Evolutionary conservation across 495 filamentous ascomycete species (phyloP), one percentile per base, ranked within the genome.

Genomic region (Penicillium canescens): DNA sequence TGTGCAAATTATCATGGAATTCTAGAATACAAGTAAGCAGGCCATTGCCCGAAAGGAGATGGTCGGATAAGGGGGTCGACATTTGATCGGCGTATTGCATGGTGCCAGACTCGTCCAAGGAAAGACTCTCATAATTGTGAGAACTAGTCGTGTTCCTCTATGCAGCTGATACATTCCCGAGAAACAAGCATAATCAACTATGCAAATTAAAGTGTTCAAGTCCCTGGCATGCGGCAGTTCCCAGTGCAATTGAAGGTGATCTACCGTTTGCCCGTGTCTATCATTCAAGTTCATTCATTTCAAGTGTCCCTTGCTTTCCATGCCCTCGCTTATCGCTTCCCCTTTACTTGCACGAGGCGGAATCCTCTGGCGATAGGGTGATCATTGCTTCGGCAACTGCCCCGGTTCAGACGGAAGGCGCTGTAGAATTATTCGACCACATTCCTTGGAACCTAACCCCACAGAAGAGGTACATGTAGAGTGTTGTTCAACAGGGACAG

Each of bases 251-350:
- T 31, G 28, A 31, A 31, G 28, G 59, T 37, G 53, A 65, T 59
- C 50, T 59, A 28, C 59, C 33, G 51, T 46, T 54, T 33, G 44
- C 35, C 28, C 11, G 40, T 61, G 57, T 49, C 51, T 51, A 56
- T 46, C 53, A 59, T 52, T 58, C 21, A 57, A n/a, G 48, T 57
- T 12, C 50, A 45, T 14, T 39, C 46, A 31, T 31, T 52, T 59
- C 12, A 49, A 50, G 24, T 21, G 41, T 59, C 61, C 63, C 63
- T 64, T 66, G 62, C 63, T 48, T 66, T 41, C 50, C 35, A 14
- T 21, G 41, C 26, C 40, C 42, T 46, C 35, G 54, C 49, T 42
- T 47, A 42, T 45, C 55, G 37, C 31, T 41, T 50, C 51, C 36
- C 52, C 35, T 52, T 52, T 45, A 21, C 33, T 20, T n/a, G 34